Conservation (phyloP, 768 basidiomycete species). For the Termitomyces heimii region DNA sequence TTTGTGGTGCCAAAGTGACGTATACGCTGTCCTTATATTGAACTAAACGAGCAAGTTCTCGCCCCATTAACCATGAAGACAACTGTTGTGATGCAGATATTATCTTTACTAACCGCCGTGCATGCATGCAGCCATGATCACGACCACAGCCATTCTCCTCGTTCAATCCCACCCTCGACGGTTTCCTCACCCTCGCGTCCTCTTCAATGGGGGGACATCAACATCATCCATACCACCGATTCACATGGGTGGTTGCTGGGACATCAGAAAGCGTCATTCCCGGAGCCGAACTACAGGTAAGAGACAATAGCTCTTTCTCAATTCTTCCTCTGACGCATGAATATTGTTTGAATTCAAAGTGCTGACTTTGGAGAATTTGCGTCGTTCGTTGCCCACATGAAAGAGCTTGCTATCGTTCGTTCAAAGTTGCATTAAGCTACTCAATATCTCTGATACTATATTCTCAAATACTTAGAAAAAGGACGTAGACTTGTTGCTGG, state of each 20-base stretch:
- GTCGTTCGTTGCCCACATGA: constrained; percentile 15
- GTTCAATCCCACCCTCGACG: constrained; percentile 32
- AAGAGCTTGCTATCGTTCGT: constrained; percentile 3
- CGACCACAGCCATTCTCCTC: constrained; percentile 18
- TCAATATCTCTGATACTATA: background rate
- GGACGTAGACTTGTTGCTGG: background rate
- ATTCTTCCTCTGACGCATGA: background rate
- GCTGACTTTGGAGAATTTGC: constrained; percentile 25
- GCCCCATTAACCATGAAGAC: background rate
- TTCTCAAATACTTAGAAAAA: constrained; percentile 19
- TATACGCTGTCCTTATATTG: background rate
- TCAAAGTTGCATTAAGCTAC: background rate
- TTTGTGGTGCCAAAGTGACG: background rate
- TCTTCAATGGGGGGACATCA: constrained; percentile 84
- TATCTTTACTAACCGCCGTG: background rate
- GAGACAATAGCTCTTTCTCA: constrained; percentile 1
- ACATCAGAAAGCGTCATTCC: constrained; percentile 68
- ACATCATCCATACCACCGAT: constrained; percentile 83
- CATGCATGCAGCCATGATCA: constrained; percentile 12
- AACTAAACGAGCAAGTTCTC: background rate
- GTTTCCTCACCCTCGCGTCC: constrained; percentile 58
- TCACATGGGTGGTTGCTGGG: constrained; percentile 70
- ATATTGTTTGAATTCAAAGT: constrained; percentile 15
- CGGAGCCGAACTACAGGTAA: constrained; percentile 71
- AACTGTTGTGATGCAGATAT: background rate